Evolutionary conservation across 352 stramenopile species (phyloP).

Genomic region (Blastocystis sp.): DNA sequence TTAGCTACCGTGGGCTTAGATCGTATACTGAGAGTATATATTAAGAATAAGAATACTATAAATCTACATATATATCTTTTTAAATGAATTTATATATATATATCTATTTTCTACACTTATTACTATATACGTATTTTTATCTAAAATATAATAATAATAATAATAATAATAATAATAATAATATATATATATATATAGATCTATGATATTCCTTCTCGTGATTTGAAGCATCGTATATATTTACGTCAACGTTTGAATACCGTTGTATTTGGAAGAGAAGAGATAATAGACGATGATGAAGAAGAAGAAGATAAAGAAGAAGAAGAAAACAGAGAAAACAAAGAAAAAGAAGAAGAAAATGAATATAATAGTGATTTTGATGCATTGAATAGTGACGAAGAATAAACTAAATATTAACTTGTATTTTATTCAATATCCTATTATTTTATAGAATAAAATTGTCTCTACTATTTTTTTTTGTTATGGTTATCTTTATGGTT

Average conservation of each 20-base stretch:
- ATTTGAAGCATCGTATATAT: conserved; percentile 51
- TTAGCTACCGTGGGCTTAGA: conserved; percentile 69
- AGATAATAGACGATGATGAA: conserved; percentile 41
- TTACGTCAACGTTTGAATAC: conserved; percentile 64
- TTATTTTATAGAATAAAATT: too few species aligned
- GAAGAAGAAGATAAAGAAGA: conserved; percentile 2
- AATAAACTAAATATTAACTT: too few species aligned
- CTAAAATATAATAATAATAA: too few species aligned
- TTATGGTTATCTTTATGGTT: too few species aligned
- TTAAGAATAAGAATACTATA: conserved; percentile 60
- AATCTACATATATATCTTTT: conserved; percentile 56
- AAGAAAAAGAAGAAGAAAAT: conserved; percentile 42
- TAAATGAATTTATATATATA: conserved; percentile 42
- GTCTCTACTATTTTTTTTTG: too few species aligned
- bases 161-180: too few species aligned
- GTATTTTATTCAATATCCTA: too few species aligned
- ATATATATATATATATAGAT: too few species aligned
- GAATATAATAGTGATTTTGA: conserved; percentile 31
- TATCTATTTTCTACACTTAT: not conserved
- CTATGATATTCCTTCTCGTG: too few species aligned
- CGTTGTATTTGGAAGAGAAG: conserved; percentile 65
- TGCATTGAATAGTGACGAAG: too few species aligned
- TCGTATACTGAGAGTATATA: conserved; percentile 73
- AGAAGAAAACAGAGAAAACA: conserved; percentile 40
- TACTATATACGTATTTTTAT: too few species aligned